These are phyloP conservation scores for Aureobasidium lini DNA, from an alignment of 2,329 filamentous ascomycete genomes.

Conservation along the genomic window DNA sequence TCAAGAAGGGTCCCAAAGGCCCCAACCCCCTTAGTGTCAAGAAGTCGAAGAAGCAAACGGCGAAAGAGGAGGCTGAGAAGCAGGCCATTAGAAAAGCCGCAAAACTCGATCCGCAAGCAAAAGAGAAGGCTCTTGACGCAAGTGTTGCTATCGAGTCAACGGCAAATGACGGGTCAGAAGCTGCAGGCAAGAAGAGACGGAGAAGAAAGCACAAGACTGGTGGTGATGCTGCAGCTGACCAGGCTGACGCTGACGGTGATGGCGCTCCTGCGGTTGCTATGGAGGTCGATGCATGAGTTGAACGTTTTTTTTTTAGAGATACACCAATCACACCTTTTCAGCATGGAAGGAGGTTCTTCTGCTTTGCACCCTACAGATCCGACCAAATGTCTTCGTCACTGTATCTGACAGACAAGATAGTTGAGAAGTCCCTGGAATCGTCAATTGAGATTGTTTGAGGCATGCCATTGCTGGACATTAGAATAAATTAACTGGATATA, in stretches of 20 bases:
- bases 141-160: conserved; percentile 1
- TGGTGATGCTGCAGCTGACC: conserved; percentile 12
- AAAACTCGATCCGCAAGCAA: conserved; percentile 24
- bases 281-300: conserved; percentile 11
- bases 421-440: too few species aligned
- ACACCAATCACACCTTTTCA: conserved; percentile 10
- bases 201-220: conserved; percentile 22
- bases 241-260: conserved; percentile 14
- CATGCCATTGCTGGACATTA: background rate
- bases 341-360: background rate
- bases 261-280: background rate
- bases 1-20: conserved; percentile 54
- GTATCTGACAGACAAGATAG: too few species aligned
- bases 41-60: conserved; percentile 52
- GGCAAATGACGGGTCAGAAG: conserved; percentile 15
- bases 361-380: background rate
- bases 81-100: conserved; percentile 17
- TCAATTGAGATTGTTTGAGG: too few species aligned
- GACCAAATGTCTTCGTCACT: too few species aligned
- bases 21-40: conserved; percentile 66
- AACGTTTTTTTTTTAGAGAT: background rate
- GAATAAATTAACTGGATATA: background rate
- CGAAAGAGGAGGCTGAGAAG: conserved; percentile 14
- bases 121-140: conserved; percentile 18
- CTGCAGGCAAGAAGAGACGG: conserved; percentile 20